Conservation (phyloP, 148 eudicot species). For the Suaeda aralocaspica region DNA sequence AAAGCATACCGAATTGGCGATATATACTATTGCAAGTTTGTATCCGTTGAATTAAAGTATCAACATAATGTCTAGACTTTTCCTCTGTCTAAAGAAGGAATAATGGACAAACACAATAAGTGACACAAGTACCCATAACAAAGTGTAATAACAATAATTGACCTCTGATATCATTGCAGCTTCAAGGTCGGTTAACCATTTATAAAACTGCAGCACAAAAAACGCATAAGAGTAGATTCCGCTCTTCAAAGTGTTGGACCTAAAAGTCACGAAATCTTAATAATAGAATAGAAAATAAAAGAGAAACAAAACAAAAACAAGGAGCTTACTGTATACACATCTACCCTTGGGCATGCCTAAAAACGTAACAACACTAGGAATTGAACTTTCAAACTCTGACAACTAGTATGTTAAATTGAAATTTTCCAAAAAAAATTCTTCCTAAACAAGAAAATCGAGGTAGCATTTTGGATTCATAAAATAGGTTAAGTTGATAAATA, state of each 20-base stretch:
- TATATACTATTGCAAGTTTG: conserved; percentile 87
- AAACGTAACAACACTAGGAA: too few relatives aligned
- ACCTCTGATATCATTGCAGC: conserved; percentile 99
- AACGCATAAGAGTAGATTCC: background rate
- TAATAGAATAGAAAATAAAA: too few relatives aligned
- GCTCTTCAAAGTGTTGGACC: too few relatives aligned
- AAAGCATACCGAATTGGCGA: conserved; percentile 46
- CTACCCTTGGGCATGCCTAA: background rate
- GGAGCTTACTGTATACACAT: background rate
- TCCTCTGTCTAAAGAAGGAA: conserved; percentile 77
- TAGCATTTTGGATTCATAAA: background rate
- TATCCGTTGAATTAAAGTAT: conserved; percentile 73
- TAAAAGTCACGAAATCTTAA: too few relatives aligned
- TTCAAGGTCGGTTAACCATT: conserved; percentile 95
- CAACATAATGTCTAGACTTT: conserved; percentile 90
- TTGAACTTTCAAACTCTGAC: background rate
- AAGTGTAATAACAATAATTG: conserved; percentile 25
- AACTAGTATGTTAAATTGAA: background rate
- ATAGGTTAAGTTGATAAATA: too few relatives aligned
- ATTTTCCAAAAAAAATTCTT: background rate
- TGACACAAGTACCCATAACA: conserved; percentile 2
- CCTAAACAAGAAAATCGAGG: background rate
- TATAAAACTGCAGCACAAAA: conserved; percentile 72
- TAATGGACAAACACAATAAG: conserved; percentile 28
- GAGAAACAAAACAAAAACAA: too few relatives aligned